Base-by-base conservation (phyloP, 2,329 filamentous ascomycete species). In the Aspergillus sp. region DNA sequence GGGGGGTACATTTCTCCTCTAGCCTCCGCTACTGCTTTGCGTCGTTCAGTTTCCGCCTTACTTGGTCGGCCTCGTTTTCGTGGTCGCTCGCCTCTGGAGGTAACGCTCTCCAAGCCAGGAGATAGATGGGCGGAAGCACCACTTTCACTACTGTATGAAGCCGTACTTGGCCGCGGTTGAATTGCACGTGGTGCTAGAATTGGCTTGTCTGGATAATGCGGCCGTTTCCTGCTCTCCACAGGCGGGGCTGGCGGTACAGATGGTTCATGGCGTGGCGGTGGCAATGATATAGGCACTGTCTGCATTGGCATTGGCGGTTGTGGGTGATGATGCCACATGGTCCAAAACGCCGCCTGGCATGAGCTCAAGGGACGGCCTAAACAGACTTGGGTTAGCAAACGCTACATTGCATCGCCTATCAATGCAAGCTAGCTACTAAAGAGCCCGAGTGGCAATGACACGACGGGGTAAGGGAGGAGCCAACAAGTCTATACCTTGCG, bases 11-110 rank as follows among this genome's bases (percentile, higher is more conserved):
- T 53, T 49, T 69, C 65, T 11, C 67, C 66, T 29, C 60, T 62
- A 31, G 65, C 61, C 49, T 68, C 64, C 33, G 67, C 66, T 36
- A 56, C 58, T 26, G 59, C 56, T 46, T 57, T 66, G 30, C 67
- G 66, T 38, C 65, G 60, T 47, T 69, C 66, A 4, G 62, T 58
- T 46, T 71, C 68, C 30, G 57, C 58, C 55, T 71, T 71, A 48
- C 59, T 71, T 45, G 68, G 68, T 11, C 68, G 64, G n/a, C 68
- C 68, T 43, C 68, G 59, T 62, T 70, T 70, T 36, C 65, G 59
- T 42, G 60, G 65, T 30, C 61, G 64, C 39, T 69, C 65, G 32
- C 58, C 57, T 46, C 52, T 51, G 19, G 47, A n/a, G n/a, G n/a
- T 32, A 5, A 52, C 33, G 27, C 44, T 45, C 27, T 67, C 66